Percentiles rank a stretch among this genome's conserved stretches.
Evolutionary conservation across 495 filamentous ascomycete genomes (phyloP).

Genomic region (Talaromyces adpressus): DNA sequence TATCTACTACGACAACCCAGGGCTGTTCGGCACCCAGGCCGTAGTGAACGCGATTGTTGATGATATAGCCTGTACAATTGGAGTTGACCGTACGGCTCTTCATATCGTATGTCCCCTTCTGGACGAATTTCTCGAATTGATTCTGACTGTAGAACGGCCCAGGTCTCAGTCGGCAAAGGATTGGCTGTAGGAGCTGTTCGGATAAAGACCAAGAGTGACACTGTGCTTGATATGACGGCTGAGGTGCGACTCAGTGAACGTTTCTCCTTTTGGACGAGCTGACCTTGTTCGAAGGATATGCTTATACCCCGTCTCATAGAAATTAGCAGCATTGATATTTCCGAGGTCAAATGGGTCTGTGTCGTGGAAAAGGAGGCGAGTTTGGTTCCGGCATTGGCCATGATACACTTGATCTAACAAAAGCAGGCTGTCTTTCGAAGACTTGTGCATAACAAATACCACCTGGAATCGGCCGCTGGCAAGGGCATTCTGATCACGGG

Average conservation of each 20-base stretch:
- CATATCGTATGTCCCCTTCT: conserved; percentile 23
- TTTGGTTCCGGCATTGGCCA: background rate
- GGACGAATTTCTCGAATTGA: background rate
- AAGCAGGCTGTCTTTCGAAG: conserved; percentile 75
- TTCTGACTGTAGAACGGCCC: background rate
- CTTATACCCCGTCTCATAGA: conserved; percentile 57
- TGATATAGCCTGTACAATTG: conserved; percentile 69
- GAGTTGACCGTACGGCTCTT: conserved; percentile 29
- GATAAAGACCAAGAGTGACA: conserved; percentile 21
- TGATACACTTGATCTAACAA: background rate
- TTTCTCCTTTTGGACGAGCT: background rate
- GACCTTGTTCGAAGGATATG: conserved; percentile 42
- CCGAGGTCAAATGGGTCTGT: conserved; percentile 59
- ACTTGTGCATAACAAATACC: conserved; percentile 48
- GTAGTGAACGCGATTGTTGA: conserved; percentile 76
- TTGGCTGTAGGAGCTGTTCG: conserved; percentile 51
- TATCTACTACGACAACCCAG: conserved; percentile 83
- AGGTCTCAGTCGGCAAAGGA: conserved; percentile 63
- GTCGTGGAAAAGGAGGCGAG: conserved; percentile 88
- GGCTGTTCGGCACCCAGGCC: conserved; percentile 67
- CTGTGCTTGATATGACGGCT: conserved; percentile 22
- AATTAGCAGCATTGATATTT: conserved; percentile 46
- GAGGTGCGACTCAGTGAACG: conserved; percentile 10
- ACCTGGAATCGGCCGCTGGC: conserved; percentile 40
- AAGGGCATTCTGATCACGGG: conserved; percentile 66